Evolutionary conservation across 345 rosid genomes (phyloP), one percentile per base, ranked within the genome.

Genomic region (Melaleuca quinquenervia): DNA sequence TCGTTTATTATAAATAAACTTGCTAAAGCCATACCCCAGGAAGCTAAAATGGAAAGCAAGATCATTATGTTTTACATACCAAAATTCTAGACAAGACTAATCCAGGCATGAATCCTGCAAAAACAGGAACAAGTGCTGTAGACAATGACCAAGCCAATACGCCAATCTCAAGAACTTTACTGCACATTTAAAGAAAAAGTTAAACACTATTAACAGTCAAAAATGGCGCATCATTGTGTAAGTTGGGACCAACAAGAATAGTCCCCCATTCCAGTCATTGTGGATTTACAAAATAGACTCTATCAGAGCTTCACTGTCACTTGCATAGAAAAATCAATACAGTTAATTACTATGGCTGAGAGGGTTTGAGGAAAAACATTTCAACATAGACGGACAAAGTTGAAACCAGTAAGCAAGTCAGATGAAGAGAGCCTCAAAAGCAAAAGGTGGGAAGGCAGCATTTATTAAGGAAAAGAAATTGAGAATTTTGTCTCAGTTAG

Each of bases 91-190:
- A 87, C 62, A 95, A 91, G 85, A 96, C 85, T 87, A 96, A 89
- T 85, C 98, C 98, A 8, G 99, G 99, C 98, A 96, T 95, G 88
- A 88, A 95, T 62, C 98, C 99, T 90, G 99, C 98, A 85, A 94
- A 91, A 41, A 89, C 64, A 80, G 99, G 99, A 88, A 95, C 94
- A 88, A 93, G 92, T 85, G 95, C 96, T 49, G 99, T 96, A 52
- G 98, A 96, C 36, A 96, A 85, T 78, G 99, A 96, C 99, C 99
- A 96, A 83, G 89, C 88, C 86, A 96, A 88, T 41, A 96, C 99
- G 89, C 99, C 99, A 88, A 93, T 90, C 93, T 93, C 87, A 78
- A 97, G 94, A 84, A 97, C 93, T 88, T 92, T 93, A 87, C 99
- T 97, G 95, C 89, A 92, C 24, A 52, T 89, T 55, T 53, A 85